phyloP scores from a whole-genome alignment of 1,284 basidiomycete species.

The Tilletia setariae region DNA sequence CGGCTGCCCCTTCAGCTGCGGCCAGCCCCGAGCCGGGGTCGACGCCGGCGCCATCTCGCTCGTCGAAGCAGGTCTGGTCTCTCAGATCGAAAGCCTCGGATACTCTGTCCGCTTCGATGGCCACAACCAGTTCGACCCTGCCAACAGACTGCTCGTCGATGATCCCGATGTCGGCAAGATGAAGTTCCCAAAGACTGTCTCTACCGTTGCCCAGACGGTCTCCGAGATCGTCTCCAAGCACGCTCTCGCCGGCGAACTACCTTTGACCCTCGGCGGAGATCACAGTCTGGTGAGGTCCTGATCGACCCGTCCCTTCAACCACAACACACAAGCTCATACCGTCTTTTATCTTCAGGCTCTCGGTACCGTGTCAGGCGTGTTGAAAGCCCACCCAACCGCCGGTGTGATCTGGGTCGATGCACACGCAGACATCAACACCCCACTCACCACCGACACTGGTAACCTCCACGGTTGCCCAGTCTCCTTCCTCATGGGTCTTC shows the following conservation, averaged over 20 bases:
- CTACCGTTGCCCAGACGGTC: constrained; percentile 73
- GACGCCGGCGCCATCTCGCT: constrained; percentile 48
- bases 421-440: constrained; percentile 87
- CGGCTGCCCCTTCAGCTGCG: constrained; percentile 43
- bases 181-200: constrained; percentile 45
- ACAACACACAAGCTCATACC: no score
- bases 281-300: constrained; percentile 72
- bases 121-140: constrained; percentile 80
- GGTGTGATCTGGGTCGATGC: constrained; percentile 78
- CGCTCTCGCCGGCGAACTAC: constrained; percentile 73
- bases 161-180: constrained; percentile 45
- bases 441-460: constrained; percentile 74
- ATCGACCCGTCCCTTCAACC: background rate
- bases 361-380: constrained; percentile 54
- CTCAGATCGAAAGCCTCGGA: constrained; percentile 63
- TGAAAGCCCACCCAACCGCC: constrained; percentile 61
- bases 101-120: constrained; percentile 86
- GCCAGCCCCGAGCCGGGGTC: constrained; percentile 33
- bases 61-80: constrained; percentile 40
- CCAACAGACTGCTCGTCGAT: constrained; percentile 56
- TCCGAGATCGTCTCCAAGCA: constrained; percentile 73
- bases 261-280: constrained; percentile 92
- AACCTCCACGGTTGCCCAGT: constrained; percentile 98
- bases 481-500: constrained; percentile 70
- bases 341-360: constrained; percentile 29